Evolutionary conservation across 441 rosid species (phyloP).

Genomic region (Erodium chrysanthum): DNA sequence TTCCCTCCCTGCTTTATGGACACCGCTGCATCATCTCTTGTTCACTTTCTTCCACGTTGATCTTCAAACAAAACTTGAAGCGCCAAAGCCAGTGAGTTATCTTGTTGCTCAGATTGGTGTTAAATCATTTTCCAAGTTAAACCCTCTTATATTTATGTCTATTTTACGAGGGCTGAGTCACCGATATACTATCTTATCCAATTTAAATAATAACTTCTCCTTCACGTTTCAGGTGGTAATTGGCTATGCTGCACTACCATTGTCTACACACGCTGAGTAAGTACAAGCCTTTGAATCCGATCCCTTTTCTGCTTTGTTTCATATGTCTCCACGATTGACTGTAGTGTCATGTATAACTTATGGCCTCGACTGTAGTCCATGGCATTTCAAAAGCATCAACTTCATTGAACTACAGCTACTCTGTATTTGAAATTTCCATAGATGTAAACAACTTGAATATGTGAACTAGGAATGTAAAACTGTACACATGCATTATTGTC

Average conservation of each 20-base stretch:
- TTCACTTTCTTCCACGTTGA: conserved; percentile 97
- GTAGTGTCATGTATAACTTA: background rate
- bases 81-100: conserved; percentile 88
- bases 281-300: conserved; percentile 30
- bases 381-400: background rate
- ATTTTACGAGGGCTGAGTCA: conserved; percentile 5
- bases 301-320: conserved; percentile 7
- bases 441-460: too few relatives aligned
- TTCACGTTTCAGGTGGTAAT: conserved; percentile 57
- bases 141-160: conserved; percentile 4
- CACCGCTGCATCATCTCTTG: conserved; percentile 84
- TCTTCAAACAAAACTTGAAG: conserved; percentile 96
- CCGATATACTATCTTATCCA: conserved; percentile 8
- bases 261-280: conserved; percentile 85
- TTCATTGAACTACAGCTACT: background rate
- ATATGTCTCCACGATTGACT: background rate
- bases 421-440: background rate
- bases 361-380: background rate
- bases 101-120: conserved; percentile 11
- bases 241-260: conserved; percentile 90
- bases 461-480: too few relatives aligned
- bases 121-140: background rate
- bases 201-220: conserved; percentile 11
- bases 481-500: too few relatives aligned
- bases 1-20: conserved; percentile 89